Conservation (phyloP, 2,329 filamentous ascomycete species). For the Fusarium caatingaense region DNA sequence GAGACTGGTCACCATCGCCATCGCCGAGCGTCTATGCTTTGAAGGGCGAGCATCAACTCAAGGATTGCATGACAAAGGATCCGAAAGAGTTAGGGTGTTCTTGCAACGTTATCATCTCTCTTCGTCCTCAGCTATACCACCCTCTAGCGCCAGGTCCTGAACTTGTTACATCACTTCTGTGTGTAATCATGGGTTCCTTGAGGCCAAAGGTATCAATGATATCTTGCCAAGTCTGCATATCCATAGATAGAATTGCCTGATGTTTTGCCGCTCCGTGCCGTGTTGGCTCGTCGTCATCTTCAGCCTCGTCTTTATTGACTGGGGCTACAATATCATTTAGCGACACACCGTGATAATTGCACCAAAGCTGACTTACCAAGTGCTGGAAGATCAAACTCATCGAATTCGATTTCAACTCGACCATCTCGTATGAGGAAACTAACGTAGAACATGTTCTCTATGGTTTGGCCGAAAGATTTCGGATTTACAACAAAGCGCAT, state of each 20-base stretch:
- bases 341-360: background rate
- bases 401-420: constrained; percentile 76
- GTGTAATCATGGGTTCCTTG: constrained; percentile 83
- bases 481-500: constrained; percentile 94
- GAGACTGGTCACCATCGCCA: constrained; percentile 11
- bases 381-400: constrained; percentile 80
- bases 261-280: constrained; percentile 72
- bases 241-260: constrained; percentile 89
- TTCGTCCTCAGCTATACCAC: constrained; percentile 69
- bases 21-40: background rate
- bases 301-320: constrained; percentile 56
- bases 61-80: constrained; percentile 18
- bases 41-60: background rate
- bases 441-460: constrained; percentile 97
- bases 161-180: constrained; percentile 71
- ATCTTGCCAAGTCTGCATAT: constrained; percentile 84
- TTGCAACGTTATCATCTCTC: background rate
- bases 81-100: constrained; percentile 1
- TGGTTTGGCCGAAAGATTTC: constrained; percentile 88
- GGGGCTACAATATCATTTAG: constrained; percentile 48
- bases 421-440: constrained; percentile 94
- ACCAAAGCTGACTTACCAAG: constrained; percentile 70
- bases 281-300: constrained; percentile 59
- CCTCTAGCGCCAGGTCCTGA: constrained; percentile 66
- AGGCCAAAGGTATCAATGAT: constrained; percentile 83